Base-by-base conservation (phyloP, 169 alveolate species). In the Cryptosporidium ubiquitum region DNA sequence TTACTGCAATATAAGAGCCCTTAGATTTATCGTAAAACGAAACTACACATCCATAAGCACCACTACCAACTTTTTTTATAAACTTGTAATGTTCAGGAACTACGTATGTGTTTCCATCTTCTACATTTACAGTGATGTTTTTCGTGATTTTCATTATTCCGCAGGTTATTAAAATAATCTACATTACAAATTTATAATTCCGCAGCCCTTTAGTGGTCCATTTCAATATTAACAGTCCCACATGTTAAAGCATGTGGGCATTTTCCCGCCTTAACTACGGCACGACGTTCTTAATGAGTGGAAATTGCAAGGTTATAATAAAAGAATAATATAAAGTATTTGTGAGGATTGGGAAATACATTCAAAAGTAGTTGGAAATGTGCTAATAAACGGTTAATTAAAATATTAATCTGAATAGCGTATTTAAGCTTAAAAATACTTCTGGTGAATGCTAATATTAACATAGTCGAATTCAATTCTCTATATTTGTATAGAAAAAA, bases 1-100 rank as follows among this genome's bases (percentile, higher is more conserved):
- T 96, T 37, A 96, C 95, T 6, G 97, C 97, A 33, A 95, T 95
- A 84, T 66, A 84, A n/a, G 64, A 51, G n/a, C 69, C 85, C 26
- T 69, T 64, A 33, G 86, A 70, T 70, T 69, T 85, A 26, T 92
- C 95, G 31, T 84, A 84, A 57, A 92, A 92, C 29, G 92, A 84
- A n/a, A 91, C 95, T 10, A 92, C 95, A 74, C 92, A 84, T n/a
- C 95, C 95, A 52, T 92, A 92, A 6, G 95, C 95, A 23, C 95
- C 95, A 42, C 93, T 85, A 4, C 95, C 95, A 26, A 92, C 93
- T 91, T 92, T 85, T 42, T 84, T 74, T 20, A 85, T 85, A 61
- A 57, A 85, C 49, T 85, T 84, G 52, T 55, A 73, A 33, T 70
- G 74, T 26, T 84, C 86, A 10, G 92, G 92, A 9, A 85, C 86